A percentile compares a stretch with the other conserved stretches of the same genome.
Evolutionary conservation across 2,329 filamentous ascomycete genomes (phyloP).

Genomic region (Rhinocladiella mackenziei): DNA sequence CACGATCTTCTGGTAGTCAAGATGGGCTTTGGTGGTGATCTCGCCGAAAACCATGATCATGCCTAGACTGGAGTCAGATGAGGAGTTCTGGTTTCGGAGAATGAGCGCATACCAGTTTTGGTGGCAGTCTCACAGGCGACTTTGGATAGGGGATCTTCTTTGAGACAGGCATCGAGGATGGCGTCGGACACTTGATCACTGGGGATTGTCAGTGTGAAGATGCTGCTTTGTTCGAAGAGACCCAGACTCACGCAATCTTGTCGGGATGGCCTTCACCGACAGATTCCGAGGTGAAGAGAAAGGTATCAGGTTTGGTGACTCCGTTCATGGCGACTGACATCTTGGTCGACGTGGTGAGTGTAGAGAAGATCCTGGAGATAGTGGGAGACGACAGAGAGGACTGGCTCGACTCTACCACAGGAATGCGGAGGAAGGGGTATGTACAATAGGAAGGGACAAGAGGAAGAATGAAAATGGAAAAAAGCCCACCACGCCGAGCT

Average conservation of each 20-base stretch:
- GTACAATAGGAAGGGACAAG: no score
- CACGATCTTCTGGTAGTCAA: constrained; percentile 98
- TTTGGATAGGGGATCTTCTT: constrained; percentile 94
- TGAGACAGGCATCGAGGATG: constrained; percentile 94
- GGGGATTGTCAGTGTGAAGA: constrained; percentile 18
- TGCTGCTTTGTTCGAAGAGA: constrained; percentile 13
- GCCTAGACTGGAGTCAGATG: constrained; percentile 34
- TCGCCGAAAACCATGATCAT: constrained; percentile 99
- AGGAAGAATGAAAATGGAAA: no score
- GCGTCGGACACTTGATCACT: constrained; percentile 97
- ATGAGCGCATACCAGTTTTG: constrained; percentile 73
- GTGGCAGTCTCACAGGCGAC: constrained; percentile 98
- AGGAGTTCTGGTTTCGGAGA: not conserved
- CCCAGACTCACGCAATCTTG: constrained; percentile 70
- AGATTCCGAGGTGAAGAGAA: constrained; percentile 87
- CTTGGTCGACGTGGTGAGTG: constrained; percentile 1
- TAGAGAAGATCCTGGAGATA: not conserved
- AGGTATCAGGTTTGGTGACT: constrained; percentile 58
- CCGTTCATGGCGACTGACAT: constrained; percentile 27
- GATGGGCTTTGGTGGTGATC: constrained; percentile 90
- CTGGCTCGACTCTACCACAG: no score
- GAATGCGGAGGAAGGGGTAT: no score
- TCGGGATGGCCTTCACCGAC: constrained; percentile 89
- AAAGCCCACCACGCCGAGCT: no score
- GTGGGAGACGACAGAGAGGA: no score